Evolutionary conservation across 306 rosid species (phyloP).

Genomic region (Ormosia semicastrata): DNA sequence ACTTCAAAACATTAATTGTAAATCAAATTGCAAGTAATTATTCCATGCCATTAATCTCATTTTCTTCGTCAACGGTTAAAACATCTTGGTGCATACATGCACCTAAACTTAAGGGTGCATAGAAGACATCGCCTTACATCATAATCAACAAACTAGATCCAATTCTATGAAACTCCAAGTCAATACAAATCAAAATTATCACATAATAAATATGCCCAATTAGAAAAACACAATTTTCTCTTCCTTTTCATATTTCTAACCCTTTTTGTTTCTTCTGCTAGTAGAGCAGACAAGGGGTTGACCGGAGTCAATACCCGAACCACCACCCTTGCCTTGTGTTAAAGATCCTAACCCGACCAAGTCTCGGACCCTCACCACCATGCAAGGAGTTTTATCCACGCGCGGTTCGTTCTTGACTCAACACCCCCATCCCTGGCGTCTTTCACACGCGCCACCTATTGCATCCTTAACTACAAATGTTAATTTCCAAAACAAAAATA

Average conservation of each 20-base stretch:
- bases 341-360: slow-evolving; percentile 27
- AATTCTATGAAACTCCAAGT: neutral
- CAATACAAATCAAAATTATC: neutral
- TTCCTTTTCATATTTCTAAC: neutral
- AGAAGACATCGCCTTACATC: too few relatives aligned
- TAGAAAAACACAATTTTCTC: neutral
- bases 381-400: slow-evolving; percentile 50
- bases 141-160: neutral
- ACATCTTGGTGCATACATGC: too few relatives aligned
- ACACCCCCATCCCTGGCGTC: slow-evolving; percentile 49
- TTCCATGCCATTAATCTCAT: too few relatives aligned
- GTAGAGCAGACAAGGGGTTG: slow-evolving; percentile 38
- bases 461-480: neutral
- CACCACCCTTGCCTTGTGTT: slow-evolving; percentile 66
- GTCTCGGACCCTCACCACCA: slow-evolving; percentile 38
- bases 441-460: slow-evolving; percentile 33
- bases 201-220: neutral
- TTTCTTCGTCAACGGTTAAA: too few relatives aligned
- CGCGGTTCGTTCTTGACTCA: slow-evolving; percentile 99
- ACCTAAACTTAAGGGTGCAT: too few relatives aligned
- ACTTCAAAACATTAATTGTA: too few relatives aligned
- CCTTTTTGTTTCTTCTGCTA: neutral
- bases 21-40: too few relatives aligned
- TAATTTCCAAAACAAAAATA: neutral
- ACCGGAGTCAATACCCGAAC: slow-evolving; percentile 99